Evolutionary conservation across 108 stramenopile genomes (phyloP).

Genomic region (Fistulifera pelliculosa): DNA sequence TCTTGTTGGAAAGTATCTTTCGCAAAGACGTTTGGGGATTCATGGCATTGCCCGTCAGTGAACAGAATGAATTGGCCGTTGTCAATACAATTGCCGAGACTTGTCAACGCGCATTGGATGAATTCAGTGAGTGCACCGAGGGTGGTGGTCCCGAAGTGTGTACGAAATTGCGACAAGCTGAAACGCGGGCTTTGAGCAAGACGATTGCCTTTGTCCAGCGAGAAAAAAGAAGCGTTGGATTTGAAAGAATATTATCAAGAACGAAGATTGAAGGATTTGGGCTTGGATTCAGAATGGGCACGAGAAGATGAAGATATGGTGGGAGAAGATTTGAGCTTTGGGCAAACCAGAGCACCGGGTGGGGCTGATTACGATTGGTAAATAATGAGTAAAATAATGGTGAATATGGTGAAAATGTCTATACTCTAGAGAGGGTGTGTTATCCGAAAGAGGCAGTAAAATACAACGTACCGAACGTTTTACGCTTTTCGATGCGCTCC

Average conservation of each 20-base stretch:
- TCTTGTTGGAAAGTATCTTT: conserved; percentile 89
- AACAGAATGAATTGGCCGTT: conserved; percentile 69
- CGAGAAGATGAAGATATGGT: conserved; percentile 60
- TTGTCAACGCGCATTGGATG: conserved; percentile 51
- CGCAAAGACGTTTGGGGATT: conserved; percentile 90
- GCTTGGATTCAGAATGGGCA: conserved; percentile 79
- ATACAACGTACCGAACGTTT: too few relatives aligned
- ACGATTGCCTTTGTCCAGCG: conserved; percentile 65
- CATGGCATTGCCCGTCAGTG: conserved; percentile 85
- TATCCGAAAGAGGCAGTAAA: too few relatives aligned
- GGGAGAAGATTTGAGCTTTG: conserved; percentile 40
- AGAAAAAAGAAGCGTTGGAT: conserved; percentile 82
- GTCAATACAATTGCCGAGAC: conserved; percentile 48
- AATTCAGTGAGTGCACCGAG: conserved; percentile 25
- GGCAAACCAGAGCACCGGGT: conserved; percentile 64
- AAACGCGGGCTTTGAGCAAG: conserved; percentile 48
- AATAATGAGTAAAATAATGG: neutral
- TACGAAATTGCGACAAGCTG: conserved; percentile 50
- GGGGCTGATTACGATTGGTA: conserved; percentile 56
- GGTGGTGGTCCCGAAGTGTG: conserved; percentile 42
- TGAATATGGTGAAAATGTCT: neutral
- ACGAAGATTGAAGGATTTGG: conserved; percentile 82
- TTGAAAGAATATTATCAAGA: conserved; percentile 93
- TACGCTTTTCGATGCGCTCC: too few relatives aligned
- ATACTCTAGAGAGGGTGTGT: too few relatives aligned